Evolutionary conservation across 352 stramenopile species (phyloP).

Genomic region (Phytophthora nicotianae): DNA sequence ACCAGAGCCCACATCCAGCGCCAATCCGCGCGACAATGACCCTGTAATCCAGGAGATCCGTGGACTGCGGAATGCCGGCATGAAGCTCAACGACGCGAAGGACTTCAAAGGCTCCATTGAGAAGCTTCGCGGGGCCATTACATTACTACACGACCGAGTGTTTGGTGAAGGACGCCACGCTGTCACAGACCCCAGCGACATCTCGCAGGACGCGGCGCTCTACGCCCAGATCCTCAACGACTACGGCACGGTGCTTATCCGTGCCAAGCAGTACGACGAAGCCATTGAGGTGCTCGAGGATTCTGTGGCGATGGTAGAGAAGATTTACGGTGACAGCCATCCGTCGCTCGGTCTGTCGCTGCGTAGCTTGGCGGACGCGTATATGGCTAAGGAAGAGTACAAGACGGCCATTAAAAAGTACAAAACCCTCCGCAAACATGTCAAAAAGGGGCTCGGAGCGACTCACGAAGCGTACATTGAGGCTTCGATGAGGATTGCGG

Average conservation of each 20-base stretch:
- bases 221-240: slow-evolving; percentile 84
- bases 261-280: slow-evolving; percentile 74
- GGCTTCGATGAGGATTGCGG: slow-evolving; percentile 64
- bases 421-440: slow-evolving; percentile 72
- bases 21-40: slow-evolving; percentile 53
- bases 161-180: slow-evolving; percentile 57
- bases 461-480: slow-evolving; percentile 82
- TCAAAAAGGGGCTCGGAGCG: slow-evolving; percentile 64
- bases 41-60: slow-evolving; percentile 71
- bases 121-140: slow-evolving; percentile 73
- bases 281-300: slow-evolving; percentile 82
- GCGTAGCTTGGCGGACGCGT: slow-evolving; percentile 79
- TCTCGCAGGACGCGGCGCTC: slow-evolving; percentile 73
- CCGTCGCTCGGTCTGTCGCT: slow-evolving; percentile 78
- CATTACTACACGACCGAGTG: slow-evolving; percentile 67
- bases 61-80: slow-evolving; percentile 71
- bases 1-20: slow-evolving; percentile 31
- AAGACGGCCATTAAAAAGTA: slow-evolving; percentile 71
- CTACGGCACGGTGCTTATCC: slow-evolving; percentile 77
- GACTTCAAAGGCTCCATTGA: slow-evolving; percentile 56
- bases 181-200: slow-evolving; percentile 59
- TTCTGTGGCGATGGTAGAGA: slow-evolving; percentile 70
- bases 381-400: slow-evolving; percentile 79
- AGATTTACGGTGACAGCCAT: slow-evolving; percentile 82
- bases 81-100: slow-evolving; percentile 74